These are phyloP conservation scores for Aureobasidium sp. DNA, from an alignment of 2,329 filamentous ascomycete species.

Conservation along the genomic window DNA sequence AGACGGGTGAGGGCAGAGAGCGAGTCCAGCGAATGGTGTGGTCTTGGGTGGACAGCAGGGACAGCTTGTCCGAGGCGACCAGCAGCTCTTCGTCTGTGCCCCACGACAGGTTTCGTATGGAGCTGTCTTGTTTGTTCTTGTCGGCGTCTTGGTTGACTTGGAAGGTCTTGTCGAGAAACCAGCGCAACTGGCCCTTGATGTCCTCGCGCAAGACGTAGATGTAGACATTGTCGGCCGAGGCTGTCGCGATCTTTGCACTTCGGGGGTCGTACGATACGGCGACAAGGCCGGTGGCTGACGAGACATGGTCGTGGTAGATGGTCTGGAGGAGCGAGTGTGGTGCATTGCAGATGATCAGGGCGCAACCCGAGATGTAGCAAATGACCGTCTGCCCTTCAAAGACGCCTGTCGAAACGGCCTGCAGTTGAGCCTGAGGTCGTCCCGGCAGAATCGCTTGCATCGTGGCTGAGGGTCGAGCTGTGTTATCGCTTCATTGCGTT, in stretches of 20 bases:
- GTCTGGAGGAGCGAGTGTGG: slow-evolving; percentile 75
- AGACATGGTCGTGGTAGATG: slow-evolving; percentile 69
- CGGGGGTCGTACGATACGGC: slow-evolving; percentile 74
- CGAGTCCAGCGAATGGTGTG: slow-evolving; percentile 59
- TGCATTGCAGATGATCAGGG: slow-evolving; percentile 73
- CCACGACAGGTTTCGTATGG: slow-evolving; percentile 68
- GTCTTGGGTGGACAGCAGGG: slow-evolving; percentile 56
- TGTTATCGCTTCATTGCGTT: not conserved
- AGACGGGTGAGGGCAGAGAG: slow-evolving; percentile 62
- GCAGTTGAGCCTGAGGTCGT: slow-evolving; percentile 68
- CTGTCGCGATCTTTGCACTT: slow-evolving; percentile 77
- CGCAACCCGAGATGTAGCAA: slow-evolving; percentile 83
- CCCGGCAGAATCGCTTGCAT: slow-evolving; percentile 78
- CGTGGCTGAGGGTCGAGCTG: not conserved
- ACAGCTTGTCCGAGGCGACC: slow-evolving; percentile 62
- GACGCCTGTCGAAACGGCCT: slow-evolving; percentile 65
- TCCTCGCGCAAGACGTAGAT: slow-evolving; percentile 73
- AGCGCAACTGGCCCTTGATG: slow-evolving; percentile 66
- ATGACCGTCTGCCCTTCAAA: slow-evolving; percentile 68
- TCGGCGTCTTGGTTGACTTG: slow-evolving; percentile 38
- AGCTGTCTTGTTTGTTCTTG: slow-evolving; percentile 20
- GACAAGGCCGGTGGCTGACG: slow-evolving; percentile 52
- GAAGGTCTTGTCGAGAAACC: slow-evolving; percentile 58
- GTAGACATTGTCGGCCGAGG: slow-evolving; percentile 59
- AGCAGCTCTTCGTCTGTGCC: slow-evolving; percentile 79